These are phyloP conservation scores for Nevesoporus exiguus DNA, from an alignment of 768 basidiomycete genomes.

Conservation along the genomic window DNA sequence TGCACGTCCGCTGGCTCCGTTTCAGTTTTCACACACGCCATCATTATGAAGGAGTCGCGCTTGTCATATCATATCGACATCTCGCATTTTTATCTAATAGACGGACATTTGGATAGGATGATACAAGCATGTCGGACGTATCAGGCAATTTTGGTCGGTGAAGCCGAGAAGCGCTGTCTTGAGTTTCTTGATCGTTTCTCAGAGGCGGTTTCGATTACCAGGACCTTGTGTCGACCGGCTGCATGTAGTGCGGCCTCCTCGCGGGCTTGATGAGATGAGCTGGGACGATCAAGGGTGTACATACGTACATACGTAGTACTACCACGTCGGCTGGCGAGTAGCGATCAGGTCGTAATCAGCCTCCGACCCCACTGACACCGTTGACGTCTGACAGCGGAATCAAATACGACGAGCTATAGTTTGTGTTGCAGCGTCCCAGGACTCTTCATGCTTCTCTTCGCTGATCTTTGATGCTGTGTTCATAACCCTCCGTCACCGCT, in stretches of 20 bases:
- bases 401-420: slow-evolving; percentile 19
- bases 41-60: slow-evolving; percentile 25
- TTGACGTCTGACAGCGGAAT: slow-evolving; percentile 31
- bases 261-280: slow-evolving; percentile 11
- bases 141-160: slow-evolving; percentile 25
- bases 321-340: not conserved
- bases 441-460: slow-evolving; percentile 5
- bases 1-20: slow-evolving; percentile 7
- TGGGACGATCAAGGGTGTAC: not conserved
- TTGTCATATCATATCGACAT: slow-evolving; percentile 21
- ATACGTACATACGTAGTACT: not conserved
- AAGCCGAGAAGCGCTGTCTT: slow-evolving; percentile 14
- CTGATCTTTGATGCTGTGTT: slow-evolving; percentile 26
- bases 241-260: slow-evolving; percentile 33
- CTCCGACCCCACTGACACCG: slow-evolving; percentile 10
- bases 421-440: slow-evolving; percentile 9
- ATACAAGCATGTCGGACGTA: slow-evolving; percentile 20
- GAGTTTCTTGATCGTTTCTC: slow-evolving; percentile 9
- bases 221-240: slow-evolving; percentile 25
- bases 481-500: slow-evolving; percentile 16
- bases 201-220: not conserved
- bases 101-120: slow-evolving; percentile 35
- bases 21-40: slow-evolving; percentile 9
- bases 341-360: slow-evolving; percentile 19
- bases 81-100: slow-evolving; percentile 33